These are phyloP conservation scores for Nectriaceae sp. DNA, from an alignment of 2,329 filamentous ascomycete genomes.

Conservation along the genomic window DNA sequence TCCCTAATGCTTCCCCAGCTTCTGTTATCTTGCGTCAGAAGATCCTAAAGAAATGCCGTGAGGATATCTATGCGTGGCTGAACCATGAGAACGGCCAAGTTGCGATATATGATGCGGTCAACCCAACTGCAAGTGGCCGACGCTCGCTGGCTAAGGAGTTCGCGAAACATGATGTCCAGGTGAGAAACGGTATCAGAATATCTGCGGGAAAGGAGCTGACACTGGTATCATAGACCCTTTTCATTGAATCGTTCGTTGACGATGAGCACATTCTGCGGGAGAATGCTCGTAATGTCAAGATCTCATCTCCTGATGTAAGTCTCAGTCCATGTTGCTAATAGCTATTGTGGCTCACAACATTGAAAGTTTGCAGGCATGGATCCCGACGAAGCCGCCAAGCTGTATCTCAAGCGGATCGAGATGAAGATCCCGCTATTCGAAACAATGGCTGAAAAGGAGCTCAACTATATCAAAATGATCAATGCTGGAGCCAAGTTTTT, in stretches of 20 bases:
- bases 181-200: constrained; percentile 35
- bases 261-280: constrained; percentile 93
- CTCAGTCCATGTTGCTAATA: background rate
- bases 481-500: constrained; percentile 92
- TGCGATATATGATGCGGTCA: constrained; percentile 97
- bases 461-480: constrained; percentile 99
- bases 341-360: constrained; percentile 4
- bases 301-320: constrained; percentile 88
- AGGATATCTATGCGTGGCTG: constrained; percentile 95
- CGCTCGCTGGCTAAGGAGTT: constrained; percentile 91
- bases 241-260: constrained; percentile 94
- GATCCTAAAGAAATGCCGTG: constrained; percentile 94
- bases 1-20: constrained; percentile 86
- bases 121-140: constrained; percentile 81
- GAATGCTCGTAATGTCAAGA: constrained; percentile 96
- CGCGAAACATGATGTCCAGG: constrained; percentile 93
- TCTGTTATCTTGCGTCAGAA: constrained; percentile 95
- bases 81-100: constrained; percentile 98
- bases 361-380: constrained; percentile 84
- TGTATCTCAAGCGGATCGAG: constrained; percentile 88
- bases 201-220: constrained; percentile 1
- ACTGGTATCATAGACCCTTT: constrained; percentile 68
- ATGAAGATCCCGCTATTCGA: constrained; percentile 95
- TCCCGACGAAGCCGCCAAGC: constrained; percentile 85
- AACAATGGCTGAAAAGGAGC: constrained; percentile 89